Evolutionary conservation across 2,329 filamentous ascomycete species (phyloP).

Genomic region (Paradendryphiella salina): DNA sequence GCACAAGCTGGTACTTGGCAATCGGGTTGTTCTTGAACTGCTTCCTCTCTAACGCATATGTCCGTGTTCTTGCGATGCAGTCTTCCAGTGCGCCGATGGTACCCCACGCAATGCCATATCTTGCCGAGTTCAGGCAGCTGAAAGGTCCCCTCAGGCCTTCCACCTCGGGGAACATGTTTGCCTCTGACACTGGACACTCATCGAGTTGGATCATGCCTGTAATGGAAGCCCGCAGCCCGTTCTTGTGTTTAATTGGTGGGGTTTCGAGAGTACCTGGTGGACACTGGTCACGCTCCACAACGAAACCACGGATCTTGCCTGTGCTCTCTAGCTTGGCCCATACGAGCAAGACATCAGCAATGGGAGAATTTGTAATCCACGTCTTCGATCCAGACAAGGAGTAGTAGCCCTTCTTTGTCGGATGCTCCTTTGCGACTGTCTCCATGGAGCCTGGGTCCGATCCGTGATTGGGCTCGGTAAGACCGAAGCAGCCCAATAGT

Average conservation of each 20-base stretch:
- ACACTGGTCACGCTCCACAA: slow-evolving; percentile 82
- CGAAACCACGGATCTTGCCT: slow-evolving; percentile 91
- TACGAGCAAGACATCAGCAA: slow-evolving; percentile 79
- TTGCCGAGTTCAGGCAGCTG: slow-evolving; percentile 88
- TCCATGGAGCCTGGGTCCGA: slow-evolving; percentile 93
- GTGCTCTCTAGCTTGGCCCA: slow-evolving; percentile 94
- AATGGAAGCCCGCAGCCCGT: slow-evolving; percentile 85
- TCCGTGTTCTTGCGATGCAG: slow-evolving; percentile 76
- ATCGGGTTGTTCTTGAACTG: slow-evolving; percentile 97
- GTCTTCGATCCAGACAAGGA: slow-evolving; percentile 82
- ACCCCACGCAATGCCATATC: slow-evolving; percentile 91
- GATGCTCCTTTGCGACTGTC: slow-evolving; percentile 80
- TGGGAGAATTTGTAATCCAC: slow-evolving; percentile 94
- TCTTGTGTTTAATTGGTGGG: slow-evolving; percentile 92
- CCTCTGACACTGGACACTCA: slow-evolving; percentile 80
- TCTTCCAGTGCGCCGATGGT: slow-evolving; percentile 94
- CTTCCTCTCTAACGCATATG: slow-evolving; percentile 88
- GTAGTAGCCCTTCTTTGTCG: slow-evolving; percentile 79
- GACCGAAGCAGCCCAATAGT: slow-evolving; percentile 80
- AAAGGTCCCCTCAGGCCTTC: slow-evolving; percentile 90
- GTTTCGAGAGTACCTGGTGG: slow-evolving; percentile 89
- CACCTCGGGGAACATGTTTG: slow-evolving; percentile 91
- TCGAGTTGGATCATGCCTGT: slow-evolving; percentile 99
- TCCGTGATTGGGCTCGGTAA: slow-evolving; percentile 92
- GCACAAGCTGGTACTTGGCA: slow-evolving; percentile 93